Evolutionary conservation across 2,329 filamentous ascomycete genomes (phyloP), one percentile per base, ranked within the genome.

Genomic region (Hymenotorrendiella dingleyae): DNA sequence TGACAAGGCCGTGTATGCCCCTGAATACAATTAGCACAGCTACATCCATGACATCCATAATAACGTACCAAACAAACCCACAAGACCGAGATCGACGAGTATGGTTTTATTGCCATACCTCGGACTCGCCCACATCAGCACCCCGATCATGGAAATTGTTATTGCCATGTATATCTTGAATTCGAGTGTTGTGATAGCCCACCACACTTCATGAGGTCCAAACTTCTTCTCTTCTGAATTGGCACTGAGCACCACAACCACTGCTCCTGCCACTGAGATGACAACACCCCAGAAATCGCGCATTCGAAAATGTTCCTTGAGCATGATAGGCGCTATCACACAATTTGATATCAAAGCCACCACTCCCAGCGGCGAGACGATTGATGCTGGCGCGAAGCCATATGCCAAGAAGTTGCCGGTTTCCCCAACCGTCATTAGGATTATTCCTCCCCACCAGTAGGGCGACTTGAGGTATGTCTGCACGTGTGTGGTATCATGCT

Each of bases 341-440:
- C 93, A 98, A 66, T 98, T 98, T 33, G 90, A 95, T 34, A 98
- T 82, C 49, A 98, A 71, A 2, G 93, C 93, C 10, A 98, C 93
- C n/a, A 98, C 93, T 8, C 93, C 93, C 5, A 98, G 72, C 0
- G 93, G 93, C 24, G 90, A 96, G 30, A 98, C 93, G 56, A 98
- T 96, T 11, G 93, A 97, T 6, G 93, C 93, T 3, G 93, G 93
- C 22, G 93, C 93, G 62, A 98, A 98, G 19, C 93, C 93, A 60
- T 98, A 98, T 0, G 93, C 93, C 50, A 98, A 69, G 60, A 98
- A 98, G 63, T 98, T 98, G 39, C 93, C 93, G 60, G 86, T 84
- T 68, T 98, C 93, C 44, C 93, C 93, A 19, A 95, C 69, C 1
- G 83, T 88, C 78, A 98, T 98, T 46, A 98, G 73, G 12, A 94